Percentiles rank a stretch among this genome's conserved stretches.
Conservation (phyloP, 2,329 filamentous ascomycete genomes). For the Zasmidium citrigriseum region DNA sequence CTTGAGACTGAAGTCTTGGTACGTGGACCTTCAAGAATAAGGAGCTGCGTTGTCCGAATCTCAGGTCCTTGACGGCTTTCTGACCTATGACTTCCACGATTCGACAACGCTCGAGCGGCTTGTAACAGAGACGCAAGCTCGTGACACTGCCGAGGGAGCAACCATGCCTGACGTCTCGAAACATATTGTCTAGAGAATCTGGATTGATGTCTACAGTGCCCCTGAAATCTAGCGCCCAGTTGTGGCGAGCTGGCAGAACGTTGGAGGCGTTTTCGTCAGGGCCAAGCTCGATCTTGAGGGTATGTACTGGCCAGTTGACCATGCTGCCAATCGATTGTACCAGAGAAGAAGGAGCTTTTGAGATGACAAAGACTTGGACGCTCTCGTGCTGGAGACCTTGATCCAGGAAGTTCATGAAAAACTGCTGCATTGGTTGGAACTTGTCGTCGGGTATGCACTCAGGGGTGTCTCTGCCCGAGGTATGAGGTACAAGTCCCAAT, state of each 20-base stretch:
- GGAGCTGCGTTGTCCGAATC: slow-evolving; percentile 24
- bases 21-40: slow-evolving; percentile 33
- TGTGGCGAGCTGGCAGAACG: neutral
- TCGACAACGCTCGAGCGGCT: slow-evolving; percentile 25
- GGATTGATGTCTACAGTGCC: slow-evolving; percentile 9
- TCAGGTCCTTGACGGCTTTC: slow-evolving; percentile 29
- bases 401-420: slow-evolving; percentile 3
- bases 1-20: slow-evolving; percentile 19
- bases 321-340: slow-evolving; percentile 12
- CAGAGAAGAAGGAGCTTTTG: slow-evolving; percentile 12
- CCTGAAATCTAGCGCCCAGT: slow-evolving; percentile 15
- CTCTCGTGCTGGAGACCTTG: slow-evolving; percentile 9
- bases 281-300: slow-evolving; percentile 18
- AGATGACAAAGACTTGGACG: slow-evolving; percentile 18
- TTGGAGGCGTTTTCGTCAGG: neutral
- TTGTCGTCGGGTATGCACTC: neutral
- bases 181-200: slow-evolving; percentile 15
- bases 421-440: slow-evolving; percentile 16
- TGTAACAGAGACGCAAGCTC: slow-evolving; percentile 34
- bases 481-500: slow-evolving; percentile 18
- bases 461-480: slow-evolving; percentile 2
- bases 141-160: slow-evolving; percentile 24
- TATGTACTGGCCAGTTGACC: slow-evolving; percentile 18
- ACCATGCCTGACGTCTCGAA: slow-evolving; percentile 15
- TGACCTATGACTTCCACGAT: slow-evolving; percentile 33